These are phyloP conservation scores for Cochlearia excelsa DNA, from an alignment of 345 rosid genomes.

Conservation along the genomic window DNA sequence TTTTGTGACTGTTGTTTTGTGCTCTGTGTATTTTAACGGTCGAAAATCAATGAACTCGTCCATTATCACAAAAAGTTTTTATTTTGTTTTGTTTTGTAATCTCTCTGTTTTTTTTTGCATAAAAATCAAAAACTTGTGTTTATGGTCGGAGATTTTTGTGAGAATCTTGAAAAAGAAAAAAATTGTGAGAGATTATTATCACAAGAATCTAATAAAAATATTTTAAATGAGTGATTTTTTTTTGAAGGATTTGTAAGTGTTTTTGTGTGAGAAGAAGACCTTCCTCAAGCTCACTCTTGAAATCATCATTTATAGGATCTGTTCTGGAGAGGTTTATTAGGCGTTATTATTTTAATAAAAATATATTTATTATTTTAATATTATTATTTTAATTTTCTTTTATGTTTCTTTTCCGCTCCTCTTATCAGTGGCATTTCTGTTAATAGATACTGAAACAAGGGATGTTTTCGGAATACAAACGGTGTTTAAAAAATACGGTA, in stretches of 20 bases:
- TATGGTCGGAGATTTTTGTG: too few relatives aligned
- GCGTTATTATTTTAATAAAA: too few relatives aligned
- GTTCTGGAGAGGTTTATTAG: too few relatives aligned
- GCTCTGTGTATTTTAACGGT: constrained; percentile 69
- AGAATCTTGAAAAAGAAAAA: too few relatives aligned
- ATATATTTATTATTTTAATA: not conserved
- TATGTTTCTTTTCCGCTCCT: constrained; percentile 23
- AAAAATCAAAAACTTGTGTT: not conserved
- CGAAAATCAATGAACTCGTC: constrained; percentile 33
- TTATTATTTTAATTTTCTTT: not conserved
- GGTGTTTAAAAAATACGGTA: constrained; percentile 14
- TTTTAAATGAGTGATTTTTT: not conserved
- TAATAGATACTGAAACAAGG: not conserved
- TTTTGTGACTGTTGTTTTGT: constrained; percentile 49
- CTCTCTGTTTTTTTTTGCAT: constrained; percentile 1
- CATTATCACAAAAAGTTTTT: too few relatives aligned
- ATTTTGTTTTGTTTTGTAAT: too few relatives aligned
- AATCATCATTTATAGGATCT: constrained; percentile 33
- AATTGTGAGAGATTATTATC: too few relatives aligned
- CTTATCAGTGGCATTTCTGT: too few relatives aligned
- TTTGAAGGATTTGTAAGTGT: not conserved
- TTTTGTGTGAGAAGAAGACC: constrained; percentile 18
- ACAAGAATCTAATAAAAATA: too few relatives aligned
- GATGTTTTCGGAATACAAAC: not conserved
- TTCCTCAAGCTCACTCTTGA: constrained; percentile 20